These are phyloP conservation scores for Cylindrodendrum hubeiense DNA, from an alignment of 2,329 filamentous ascomycete genomes.

Conservation along the genomic window DNA sequence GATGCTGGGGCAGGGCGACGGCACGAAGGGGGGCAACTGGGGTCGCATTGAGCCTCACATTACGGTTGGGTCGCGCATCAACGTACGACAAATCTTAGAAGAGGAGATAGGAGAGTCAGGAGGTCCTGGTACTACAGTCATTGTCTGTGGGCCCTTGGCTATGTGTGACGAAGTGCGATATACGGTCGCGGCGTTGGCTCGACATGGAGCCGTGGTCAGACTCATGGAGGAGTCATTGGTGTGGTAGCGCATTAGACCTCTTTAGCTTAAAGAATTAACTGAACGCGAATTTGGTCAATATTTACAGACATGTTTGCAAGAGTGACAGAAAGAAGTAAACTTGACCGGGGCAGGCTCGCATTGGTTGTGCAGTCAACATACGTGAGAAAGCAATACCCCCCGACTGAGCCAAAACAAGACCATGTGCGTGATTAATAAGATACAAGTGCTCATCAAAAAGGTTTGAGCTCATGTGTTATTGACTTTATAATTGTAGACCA, in stretches of 20 bases:
- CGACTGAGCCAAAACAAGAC: neutral
- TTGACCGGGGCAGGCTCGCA: no score
- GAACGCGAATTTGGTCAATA: neutral
- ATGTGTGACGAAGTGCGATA: conserved; percentile 49
- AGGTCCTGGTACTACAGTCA: conserved; percentile 43
- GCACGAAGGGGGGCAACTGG: conserved; percentile 33
- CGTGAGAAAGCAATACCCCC: neutral
- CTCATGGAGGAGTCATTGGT: conserved; percentile 40
- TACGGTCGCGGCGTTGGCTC: conserved; percentile 39
- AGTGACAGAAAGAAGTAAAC: no score
- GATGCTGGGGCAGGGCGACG: conserved; percentile 26
- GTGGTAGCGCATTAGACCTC: neutral
- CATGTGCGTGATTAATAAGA: conserved; percentile 5
- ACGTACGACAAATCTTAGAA: conserved; percentile 42
- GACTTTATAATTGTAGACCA: no score
- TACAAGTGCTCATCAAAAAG: conserved; percentile 2
- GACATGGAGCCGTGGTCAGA: conserved; percentile 41
- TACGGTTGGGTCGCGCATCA: conserved; percentile 44
- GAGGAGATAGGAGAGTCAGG: conserved; percentile 36
- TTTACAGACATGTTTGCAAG: neutral
- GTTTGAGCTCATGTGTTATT: conserved; percentile 10
- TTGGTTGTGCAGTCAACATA: no score
- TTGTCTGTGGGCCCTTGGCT: conserved; percentile 45
- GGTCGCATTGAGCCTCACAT: conserved; percentile 45
- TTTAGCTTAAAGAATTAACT: neutral